A percentile compares a stretch with the other conserved stretches of the same genome.
phyloP scores from a whole-genome alignment of 1,284 basidiomycete species.

The Peniophora sp. region DNA sequence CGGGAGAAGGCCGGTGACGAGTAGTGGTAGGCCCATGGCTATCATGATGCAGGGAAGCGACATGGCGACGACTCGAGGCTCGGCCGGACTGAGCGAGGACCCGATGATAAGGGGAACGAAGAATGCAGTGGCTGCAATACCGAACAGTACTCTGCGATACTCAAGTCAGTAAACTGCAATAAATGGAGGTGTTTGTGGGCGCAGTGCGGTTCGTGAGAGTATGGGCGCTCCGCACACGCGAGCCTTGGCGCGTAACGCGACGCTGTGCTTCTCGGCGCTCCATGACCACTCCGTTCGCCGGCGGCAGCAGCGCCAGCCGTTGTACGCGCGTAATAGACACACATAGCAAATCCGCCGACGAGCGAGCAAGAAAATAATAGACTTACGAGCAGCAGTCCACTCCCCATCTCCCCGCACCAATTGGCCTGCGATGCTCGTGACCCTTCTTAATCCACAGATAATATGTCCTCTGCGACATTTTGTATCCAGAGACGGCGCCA shows the following conservation, averaged over 20 bases:
- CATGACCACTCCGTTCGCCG: too few species aligned
- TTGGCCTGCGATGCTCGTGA: slow-evolving; percentile 19
- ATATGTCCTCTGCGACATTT: slow-evolving; percentile 19
- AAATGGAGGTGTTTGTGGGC: background rate
- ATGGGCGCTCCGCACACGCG: too few species aligned
- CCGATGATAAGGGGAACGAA: slow-evolving; percentile 25
- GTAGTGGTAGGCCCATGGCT: slow-evolving; percentile 19
- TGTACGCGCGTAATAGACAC: too few species aligned
- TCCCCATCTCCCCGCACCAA: slow-evolving; percentile 22
- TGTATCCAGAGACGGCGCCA: slow-evolving; percentile 23
- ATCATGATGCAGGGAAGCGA: slow-evolving; percentile 24
- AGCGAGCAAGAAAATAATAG: too few species aligned
- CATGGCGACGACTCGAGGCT: slow-evolving; percentile 20
- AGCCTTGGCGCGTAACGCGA: too few species aligned
- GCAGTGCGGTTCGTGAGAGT: background rate
- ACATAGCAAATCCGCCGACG: too few species aligned
- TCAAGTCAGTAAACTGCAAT: background rate
- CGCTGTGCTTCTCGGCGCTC: too few species aligned
- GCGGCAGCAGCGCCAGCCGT: too few species aligned
- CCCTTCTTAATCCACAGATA: slow-evolving; percentile 19
- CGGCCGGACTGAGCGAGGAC: slow-evolving; percentile 23
- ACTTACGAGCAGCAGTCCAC: slow-evolving; percentile 23
- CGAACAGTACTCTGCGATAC: slow-evolving; percentile 17
- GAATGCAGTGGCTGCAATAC: slow-evolving; percentile 18
- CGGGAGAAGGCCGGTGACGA: slow-evolving; percentile 21